Percentiles rank a stretch among this genome's conserved stretches.
Evolutionary conservation across 257 asterid genomes (phyloP).

Genomic region (Scutellaria minor): DNA sequence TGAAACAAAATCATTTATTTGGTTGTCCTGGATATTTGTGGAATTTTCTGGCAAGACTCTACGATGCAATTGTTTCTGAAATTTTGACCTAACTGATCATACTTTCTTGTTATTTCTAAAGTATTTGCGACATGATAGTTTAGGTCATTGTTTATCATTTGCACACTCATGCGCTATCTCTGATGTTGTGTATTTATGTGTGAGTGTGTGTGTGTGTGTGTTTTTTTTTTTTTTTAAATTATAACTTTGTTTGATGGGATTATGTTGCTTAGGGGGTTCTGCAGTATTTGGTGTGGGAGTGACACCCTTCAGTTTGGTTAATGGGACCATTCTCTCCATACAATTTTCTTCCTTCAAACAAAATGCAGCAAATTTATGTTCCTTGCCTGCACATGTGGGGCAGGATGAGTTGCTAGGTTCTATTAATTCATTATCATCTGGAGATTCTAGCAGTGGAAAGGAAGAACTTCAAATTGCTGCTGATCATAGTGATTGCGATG

Average conservation of each 20-base stretch:
- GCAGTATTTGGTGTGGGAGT: constrained; percentile 31
- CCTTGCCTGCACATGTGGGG: constrained; percentile 42
- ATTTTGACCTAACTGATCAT: background rate
- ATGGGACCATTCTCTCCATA: constrained; percentile 23
- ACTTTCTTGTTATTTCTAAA: constrained; percentile 9
- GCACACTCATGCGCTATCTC: background rate
- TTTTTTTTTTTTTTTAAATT: constrained; percentile 11
- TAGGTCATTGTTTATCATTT: background rate
- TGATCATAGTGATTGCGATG: constrained; percentile 31
- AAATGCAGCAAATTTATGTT: constrained; percentile 44
- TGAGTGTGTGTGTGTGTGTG: background rate
- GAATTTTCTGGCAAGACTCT: background rate
- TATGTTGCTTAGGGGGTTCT: constrained; percentile 42
- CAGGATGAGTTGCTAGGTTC: constrained; percentile 38
- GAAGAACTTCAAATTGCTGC: constrained; percentile 42
- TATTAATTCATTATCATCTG: constrained; percentile 34
- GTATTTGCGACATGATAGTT: background rate
- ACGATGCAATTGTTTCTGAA: constrained; percentile 8
- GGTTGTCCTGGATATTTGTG: background rate
- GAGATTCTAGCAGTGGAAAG: constrained; percentile 38
- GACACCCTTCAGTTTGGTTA: constrained; percentile 32
- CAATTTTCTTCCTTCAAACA: constrained; percentile 32
- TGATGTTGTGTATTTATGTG: background rate
- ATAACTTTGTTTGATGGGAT: constrained; percentile 20
- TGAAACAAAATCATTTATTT: background rate